A percentile compares a stretch with the other conserved stretches of the same genome.
These are phyloP conservation scores for Aspergillus fijiensis DNA, from an alignment of 2,329 filamentous ascomycete genomes.

Conservation along the genomic window DNA sequence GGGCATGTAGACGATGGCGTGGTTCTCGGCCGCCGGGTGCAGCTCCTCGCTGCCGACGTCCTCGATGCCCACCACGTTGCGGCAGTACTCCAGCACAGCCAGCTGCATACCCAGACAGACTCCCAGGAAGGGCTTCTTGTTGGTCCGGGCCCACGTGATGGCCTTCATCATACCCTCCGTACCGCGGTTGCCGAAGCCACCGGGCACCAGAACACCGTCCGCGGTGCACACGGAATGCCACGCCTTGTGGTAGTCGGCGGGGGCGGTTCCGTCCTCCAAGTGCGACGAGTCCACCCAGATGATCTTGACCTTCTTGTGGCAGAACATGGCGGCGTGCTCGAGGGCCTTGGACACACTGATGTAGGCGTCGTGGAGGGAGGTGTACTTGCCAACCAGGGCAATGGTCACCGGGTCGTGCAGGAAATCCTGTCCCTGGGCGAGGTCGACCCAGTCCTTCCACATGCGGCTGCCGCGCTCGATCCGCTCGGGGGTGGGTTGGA, in stretches of 20 bases:
- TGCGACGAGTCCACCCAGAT: constrained; percentile 83
- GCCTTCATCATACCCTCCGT: constrained; percentile 87
- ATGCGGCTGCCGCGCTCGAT: constrained; percentile 64
- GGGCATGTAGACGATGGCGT: constrained; percentile 87
- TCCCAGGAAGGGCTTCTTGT: constrained; percentile 79
- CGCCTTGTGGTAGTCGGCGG: constrained; percentile 76
- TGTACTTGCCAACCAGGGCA: constrained; percentile 90
- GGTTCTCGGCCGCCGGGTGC: constrained; percentile 58
- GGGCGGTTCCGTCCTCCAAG: constrained; percentile 67
- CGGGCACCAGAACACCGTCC: constrained; percentile 55
- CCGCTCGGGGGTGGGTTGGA: constrained; percentile 55
- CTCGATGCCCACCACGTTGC: constrained; percentile 67
- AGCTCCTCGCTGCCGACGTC: constrained; percentile 59
- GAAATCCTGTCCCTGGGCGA: constrained; percentile 66
- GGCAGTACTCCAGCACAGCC: constrained; percentile 84
- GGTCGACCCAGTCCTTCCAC: constrained; percentile 75
- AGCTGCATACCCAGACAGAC: constrained; percentile 93
- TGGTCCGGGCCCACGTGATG: constrained; percentile 81
- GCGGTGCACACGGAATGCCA: constrained; percentile 79
- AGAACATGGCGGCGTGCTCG: constrained; percentile 88
- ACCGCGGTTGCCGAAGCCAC: constrained; percentile 78
- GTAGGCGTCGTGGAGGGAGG: constrained; percentile 79
- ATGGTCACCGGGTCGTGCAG: constrained; percentile 72
- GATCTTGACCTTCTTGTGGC: constrained; percentile 73
- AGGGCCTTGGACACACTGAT: constrained; percentile 80